Evolutionary conservation across 2,329 filamentous ascomycete genomes (phyloP).

Genomic region (Aulographum hederae): DNA sequence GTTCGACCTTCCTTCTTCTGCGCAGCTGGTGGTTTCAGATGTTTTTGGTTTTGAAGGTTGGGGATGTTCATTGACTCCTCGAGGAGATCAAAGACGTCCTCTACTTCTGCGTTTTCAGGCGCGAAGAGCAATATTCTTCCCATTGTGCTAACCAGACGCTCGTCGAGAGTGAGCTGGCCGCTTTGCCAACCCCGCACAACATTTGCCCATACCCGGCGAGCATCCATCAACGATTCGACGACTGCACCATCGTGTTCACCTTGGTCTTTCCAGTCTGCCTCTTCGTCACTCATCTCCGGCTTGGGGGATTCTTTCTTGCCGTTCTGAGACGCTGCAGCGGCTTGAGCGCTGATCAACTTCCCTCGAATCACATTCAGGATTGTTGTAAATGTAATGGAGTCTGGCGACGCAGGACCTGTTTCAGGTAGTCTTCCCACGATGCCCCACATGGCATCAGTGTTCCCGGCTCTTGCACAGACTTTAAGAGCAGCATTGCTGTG

Average conservation of each 20-base stretch:
- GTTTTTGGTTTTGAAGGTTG: constrained; percentile 13
- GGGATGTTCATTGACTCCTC: constrained; percentile 43
- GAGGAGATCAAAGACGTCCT: constrained; percentile 57
- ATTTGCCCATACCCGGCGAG: constrained; percentile 63
- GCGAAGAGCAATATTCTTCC: constrained; percentile 56
- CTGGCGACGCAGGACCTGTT: constrained; percentile 41
- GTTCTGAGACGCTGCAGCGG: too few relatives aligned
- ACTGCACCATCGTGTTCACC: constrained; percentile 29
- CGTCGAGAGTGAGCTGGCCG: constrained; percentile 55
- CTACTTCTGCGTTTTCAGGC: constrained; percentile 39
- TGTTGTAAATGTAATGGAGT: constrained; percentile 60
- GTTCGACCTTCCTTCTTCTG: constrained; percentile 1
- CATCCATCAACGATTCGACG: too few relatives aligned
- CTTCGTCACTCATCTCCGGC: constrained; percentile 11
- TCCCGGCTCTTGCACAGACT: constrained; percentile 54
- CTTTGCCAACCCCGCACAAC: constrained; percentile 57
- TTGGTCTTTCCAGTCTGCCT: constrained; percentile 11
- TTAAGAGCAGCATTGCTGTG: constrained; percentile 81
- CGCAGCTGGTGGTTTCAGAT: constrained; percentile 1
- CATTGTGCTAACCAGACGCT: constrained; percentile 65
- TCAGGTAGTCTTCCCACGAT: constrained; percentile 56
- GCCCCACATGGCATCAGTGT: constrained; percentile 67
- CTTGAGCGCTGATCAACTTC: constrained; percentile 11
- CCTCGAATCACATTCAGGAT: constrained; percentile 60
- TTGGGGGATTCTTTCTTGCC: constrained; percentile 15